phyloP scores from a whole-genome alignment of 2,329 filamentous ascomycete species.

The Arthrobotrys sinensis region DNA sequence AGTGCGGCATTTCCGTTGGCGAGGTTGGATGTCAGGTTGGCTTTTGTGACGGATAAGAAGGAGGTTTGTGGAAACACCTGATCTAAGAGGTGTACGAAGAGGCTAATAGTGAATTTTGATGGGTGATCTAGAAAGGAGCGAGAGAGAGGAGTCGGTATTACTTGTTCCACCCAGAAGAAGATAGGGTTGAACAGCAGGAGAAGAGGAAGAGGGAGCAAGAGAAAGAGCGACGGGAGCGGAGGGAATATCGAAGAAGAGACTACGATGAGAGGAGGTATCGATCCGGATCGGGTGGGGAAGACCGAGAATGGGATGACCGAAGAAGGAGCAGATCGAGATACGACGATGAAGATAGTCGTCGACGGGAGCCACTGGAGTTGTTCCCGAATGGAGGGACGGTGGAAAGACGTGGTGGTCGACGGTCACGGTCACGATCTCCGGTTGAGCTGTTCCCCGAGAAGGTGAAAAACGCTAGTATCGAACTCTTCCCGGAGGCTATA shows the following conservation, averaged over 20 bases:
- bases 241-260: slow-evolving; percentile 76
- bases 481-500: slow-evolving; percentile 47
- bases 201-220: slow-evolving; percentile 71
- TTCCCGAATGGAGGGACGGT: slow-evolving; percentile 35
- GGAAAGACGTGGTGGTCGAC: slow-evolving; percentile 35
- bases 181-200: slow-evolving; percentile 81
- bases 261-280: slow-evolving; percentile 65
- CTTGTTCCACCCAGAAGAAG: slow-evolving; percentile 88
- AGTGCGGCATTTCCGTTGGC: slow-evolving; percentile 79
- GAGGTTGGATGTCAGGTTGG: slow-evolving; percentile 80
- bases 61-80: slow-evolving; percentile 66
- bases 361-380: slow-evolving; percentile 47
- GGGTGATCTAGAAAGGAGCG: slow-evolving; percentile 73
- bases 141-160: slow-evolving; percentile 90
- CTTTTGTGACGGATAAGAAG: slow-evolving; percentile 84
- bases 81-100: neutral
- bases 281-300: slow-evolving; percentile 67
- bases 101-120: slow-evolving; percentile 20
- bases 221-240: slow-evolving; percentile 66
- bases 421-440: slow-evolving; percentile 60
- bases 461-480: slow-evolving; percentile 37
- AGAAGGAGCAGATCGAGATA: slow-evolving; percentile 66
- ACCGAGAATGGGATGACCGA: slow-evolving; percentile 69
- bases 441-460: slow-evolving; percentile 62
- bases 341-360: slow-evolving; percentile 71